These are phyloP conservation scores for Penicillium frequentans DNA, from an alignment of 2,329 filamentous ascomycete species.

Conservation along the genomic window DNA sequence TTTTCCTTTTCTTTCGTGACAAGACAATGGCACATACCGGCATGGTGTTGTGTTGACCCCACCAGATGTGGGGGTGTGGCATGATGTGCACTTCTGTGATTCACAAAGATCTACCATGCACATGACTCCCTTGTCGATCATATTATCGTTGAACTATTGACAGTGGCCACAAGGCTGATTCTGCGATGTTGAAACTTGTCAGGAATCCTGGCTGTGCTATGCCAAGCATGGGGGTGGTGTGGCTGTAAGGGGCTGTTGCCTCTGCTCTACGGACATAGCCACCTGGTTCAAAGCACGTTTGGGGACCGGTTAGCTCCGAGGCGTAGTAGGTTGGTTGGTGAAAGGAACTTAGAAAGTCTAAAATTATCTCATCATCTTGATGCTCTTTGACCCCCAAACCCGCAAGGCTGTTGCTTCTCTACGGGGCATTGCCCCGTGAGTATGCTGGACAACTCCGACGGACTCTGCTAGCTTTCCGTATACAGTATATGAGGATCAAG, in stretches of 20 bases:
- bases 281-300: not conserved
- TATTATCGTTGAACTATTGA: not conserved
- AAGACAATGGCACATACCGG: not conserved
- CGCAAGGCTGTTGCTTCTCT: too few relatives aligned
- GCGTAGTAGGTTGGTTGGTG: not conserved
- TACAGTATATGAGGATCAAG: not conserved
- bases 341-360: too few relatives aligned
- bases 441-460: not conserved
- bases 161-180: not conserved
- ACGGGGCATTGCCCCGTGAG: too few relatives aligned
- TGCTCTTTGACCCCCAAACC: too few relatives aligned
- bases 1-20: not conserved
- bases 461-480: not conserved
- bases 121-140: not conserved
- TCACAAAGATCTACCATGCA: not conserved
- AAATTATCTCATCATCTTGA: too few relatives aligned
- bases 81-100: not conserved
- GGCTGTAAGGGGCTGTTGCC: not conserved
- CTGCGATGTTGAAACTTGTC: not conserved
- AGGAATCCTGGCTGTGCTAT: not conserved
- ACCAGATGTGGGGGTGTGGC: not conserved
- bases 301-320: not conserved
- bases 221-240: not conserved
- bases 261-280: not conserved
- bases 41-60: not conserved